Percentiles rank a stretch among this genome's conserved stretches.
phyloP scores from a whole-genome alignment of 257 asterid genomes.

The Sherardia arvensis region DNA sequence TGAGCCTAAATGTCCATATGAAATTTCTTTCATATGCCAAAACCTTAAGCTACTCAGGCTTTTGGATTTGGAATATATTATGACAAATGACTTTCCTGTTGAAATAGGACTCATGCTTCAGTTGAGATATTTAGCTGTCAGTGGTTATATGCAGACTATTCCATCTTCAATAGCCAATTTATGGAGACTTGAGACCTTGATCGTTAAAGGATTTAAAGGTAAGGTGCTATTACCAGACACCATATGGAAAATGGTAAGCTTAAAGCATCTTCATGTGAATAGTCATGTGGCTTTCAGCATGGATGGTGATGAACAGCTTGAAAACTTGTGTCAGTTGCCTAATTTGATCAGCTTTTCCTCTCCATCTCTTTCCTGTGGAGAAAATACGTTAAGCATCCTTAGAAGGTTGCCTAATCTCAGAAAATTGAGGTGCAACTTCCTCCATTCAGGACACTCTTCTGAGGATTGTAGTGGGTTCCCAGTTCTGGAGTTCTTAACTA shows the following conservation, averaged over 20 bases:
- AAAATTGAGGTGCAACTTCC: slow-evolving; percentile 7
- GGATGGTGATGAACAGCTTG: not conserved
- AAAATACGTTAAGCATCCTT: not conserved
- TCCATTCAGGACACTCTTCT: not conserved
- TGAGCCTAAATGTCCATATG: slow-evolving; percentile 5
- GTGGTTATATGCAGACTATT: not conserved
- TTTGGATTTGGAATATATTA: slow-evolving; percentile 2
- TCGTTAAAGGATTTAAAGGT: not conserved
- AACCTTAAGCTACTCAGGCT: slow-evolving; percentile 3
- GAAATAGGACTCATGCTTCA: not conserved
- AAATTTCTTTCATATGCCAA: not conserved
- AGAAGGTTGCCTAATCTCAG: slow-evolving; percentile 7
- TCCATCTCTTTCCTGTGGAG: not conserved
- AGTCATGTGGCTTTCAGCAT: not conserved
- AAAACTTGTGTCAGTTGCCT: not conserved
- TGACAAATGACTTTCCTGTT: not conserved
- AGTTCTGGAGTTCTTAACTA: not conserved
- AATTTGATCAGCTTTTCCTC: slow-evolving; percentile 11
- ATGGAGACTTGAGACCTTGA: slow-evolving; percentile 5
- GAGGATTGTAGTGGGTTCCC: not conserved
- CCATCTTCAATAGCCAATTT: slow-evolving; percentile 3
- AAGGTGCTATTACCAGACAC: slow-evolving; percentile 7
- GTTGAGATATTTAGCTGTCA: slow-evolving; percentile 13
- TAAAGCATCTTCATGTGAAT: slow-evolving; percentile 10
- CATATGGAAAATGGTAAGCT: slow-evolving; percentile 3